Base-by-base conservation (phyloP, 2,329 filamentous ascomycete genomes). In the Aspergillus cejpii region DNA sequence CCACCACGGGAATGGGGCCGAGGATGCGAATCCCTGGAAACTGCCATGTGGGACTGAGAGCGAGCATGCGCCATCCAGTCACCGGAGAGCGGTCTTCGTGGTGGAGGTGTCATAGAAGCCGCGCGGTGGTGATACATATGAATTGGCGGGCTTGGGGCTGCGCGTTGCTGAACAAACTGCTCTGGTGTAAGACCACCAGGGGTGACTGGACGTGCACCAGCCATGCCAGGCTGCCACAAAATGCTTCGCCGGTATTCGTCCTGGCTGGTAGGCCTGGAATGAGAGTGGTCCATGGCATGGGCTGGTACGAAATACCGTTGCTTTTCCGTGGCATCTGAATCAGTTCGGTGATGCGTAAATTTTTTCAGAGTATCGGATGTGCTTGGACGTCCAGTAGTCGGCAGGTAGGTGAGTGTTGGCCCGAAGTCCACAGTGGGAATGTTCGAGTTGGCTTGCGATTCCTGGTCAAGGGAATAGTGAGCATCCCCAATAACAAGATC, bases 381-480 rank as follows among this genome's bases (percentile, higher is more conserved):
- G 33, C 64, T 72, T n/a, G 79, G 77, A 6, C 77, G 74, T 54
- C 72, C 73, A 14, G 68, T 71, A 34, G 71, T 71, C 21, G 78
- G 75, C 49, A 71, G 72, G 45, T 88, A 84, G 48, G 85, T 83
- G 55, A 87, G 70, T 0, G 90, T 95, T 5, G 84, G 87, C 0
- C 91, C 91, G 67, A 96, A 96, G 63, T 96, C 83, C 50, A 95
- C 79, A 3, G 76, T 70, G 1, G 87, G 87, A 48, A 94, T 81
- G 45, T 80, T 75, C 19, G 78, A 73, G 11, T 71, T 69, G 28
- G 61, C 58, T 59, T 17, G 52, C 37, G 14, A 61, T 7, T 42
- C 51, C 28, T 67, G 60, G 33, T 66, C 61, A 37, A 65, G 56
- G 38, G 62, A 56, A 52, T 73, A 74, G 47, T 61, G 70, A 48